A percentile compares a stretch with the other conserved stretches of the same genome.
These are phyloP conservation scores for Ogataea neopini DNA, from an alignment of 805 yeast genomes.

Conservation along the genomic window DNA sequence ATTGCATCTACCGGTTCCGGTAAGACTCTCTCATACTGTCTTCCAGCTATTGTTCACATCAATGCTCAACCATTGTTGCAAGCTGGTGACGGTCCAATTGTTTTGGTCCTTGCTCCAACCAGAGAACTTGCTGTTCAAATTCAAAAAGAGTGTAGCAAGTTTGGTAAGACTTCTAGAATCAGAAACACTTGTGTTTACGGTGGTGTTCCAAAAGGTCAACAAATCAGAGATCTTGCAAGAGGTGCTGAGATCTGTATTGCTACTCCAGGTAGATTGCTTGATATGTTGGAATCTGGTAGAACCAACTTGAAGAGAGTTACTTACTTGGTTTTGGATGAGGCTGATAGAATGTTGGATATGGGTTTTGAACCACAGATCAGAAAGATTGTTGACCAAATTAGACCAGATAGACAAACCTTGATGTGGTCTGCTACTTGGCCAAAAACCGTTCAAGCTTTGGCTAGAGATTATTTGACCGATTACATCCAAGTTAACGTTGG, in stretches of 20 bases:
- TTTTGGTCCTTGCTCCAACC: slow-evolving; percentile 93
- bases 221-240: slow-evolving; percentile 91
- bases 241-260: slow-evolving; percentile 97
- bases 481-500: slow-evolving; percentile 97
- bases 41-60: slow-evolving; percentile 96
- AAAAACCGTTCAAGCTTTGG: slow-evolving; percentile 91
- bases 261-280: slow-evolving; percentile 98
- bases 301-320: slow-evolving; percentile 96
- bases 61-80: slow-evolving; percentile 94
- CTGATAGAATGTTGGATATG: slow-evolving; percentile 99
- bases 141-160: slow-evolving; percentile 93
- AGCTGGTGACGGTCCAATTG: slow-evolving; percentile 98
- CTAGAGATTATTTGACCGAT: slow-evolving; percentile 87
- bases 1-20: slow-evolving; percentile 99
- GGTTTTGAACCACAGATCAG: slow-evolving; percentile 99
- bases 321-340: slow-evolving; percentile 96
- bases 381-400: slow-evolving; percentile 91
- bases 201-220: slow-evolving; percentile 99
- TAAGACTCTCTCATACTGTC: slow-evolving; percentile 94
- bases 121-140: slow-evolving; percentile 99
- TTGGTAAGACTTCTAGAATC: slow-evolving; percentile 87
- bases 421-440: slow-evolving; percentile 99
- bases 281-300: slow-evolving; percentile 93
- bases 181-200: slow-evolving; percentile 98
- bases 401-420: slow-evolving; percentile 98